Conservation (phyloP, 139 green algal genomes). For the Chara braunii region DNA sequence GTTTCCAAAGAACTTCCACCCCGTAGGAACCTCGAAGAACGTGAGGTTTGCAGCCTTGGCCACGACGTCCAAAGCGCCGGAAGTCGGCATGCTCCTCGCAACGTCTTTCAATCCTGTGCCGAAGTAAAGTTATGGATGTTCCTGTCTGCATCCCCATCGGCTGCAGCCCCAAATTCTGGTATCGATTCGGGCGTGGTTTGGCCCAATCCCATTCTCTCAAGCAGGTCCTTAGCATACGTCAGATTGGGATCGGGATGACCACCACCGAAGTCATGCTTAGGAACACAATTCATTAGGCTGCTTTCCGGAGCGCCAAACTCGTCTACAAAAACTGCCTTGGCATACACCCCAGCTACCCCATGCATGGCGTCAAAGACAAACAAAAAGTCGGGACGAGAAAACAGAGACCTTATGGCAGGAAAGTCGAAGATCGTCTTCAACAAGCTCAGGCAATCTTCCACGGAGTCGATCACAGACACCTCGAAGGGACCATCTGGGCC, state of each 20-base stretch:
- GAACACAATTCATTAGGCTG: slow-evolving; percentile 37
- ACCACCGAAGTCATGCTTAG: slow-evolving; percentile 50
- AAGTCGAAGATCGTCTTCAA: slow-evolving; percentile 49
- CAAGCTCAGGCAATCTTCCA: slow-evolving; percentile 83
- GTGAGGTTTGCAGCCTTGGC: too few relatives aligned
- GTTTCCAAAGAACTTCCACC: slow-evolving; percentile 62
- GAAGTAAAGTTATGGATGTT: slow-evolving; percentile 56
- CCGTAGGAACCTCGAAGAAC: slow-evolving; percentile 88
- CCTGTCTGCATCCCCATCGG: slow-evolving; percentile 45
- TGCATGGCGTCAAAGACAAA: slow-evolving; percentile 42
- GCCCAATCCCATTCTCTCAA: slow-evolving; percentile 39
- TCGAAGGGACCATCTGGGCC: too few relatives aligned
- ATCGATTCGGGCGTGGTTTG: too few relatives aligned
- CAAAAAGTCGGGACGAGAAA: slow-evolving; percentile 33
- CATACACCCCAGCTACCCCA: slow-evolving; percentile 45
- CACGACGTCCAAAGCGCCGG: slow-evolving; percentile 42
- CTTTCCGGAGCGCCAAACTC: slow-evolving; percentile 23
- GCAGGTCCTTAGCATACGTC: slow-evolving; percentile 44
- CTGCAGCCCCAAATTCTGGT: slow-evolving; percentile 44
- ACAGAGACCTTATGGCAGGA: slow-evolving; percentile 15
- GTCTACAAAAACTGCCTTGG: slow-evolving; percentile 42
- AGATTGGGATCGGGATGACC: slow-evolving; percentile 48
- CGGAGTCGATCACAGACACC: slow-evolving; percentile 89
- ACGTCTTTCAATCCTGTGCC: slow-evolving; percentile 44
- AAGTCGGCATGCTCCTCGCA: slow-evolving; percentile 47